Evolutionary conservation across 495 filamentous ascomycete species (phyloP).

Genomic region (Cladorrhinum samala): DNA sequence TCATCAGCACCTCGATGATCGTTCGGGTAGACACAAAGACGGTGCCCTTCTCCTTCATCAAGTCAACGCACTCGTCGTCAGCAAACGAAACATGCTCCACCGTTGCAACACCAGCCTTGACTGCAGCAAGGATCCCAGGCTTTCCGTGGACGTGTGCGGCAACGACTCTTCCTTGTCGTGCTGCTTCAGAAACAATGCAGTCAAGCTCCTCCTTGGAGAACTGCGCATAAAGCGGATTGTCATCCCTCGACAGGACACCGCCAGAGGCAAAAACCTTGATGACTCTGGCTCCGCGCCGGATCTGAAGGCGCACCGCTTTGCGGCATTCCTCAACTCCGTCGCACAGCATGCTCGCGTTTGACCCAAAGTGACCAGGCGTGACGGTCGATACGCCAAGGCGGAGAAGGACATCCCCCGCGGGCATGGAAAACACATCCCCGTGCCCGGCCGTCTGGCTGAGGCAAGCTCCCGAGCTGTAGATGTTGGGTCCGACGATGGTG

Average conservation of each 20-base stretch:
- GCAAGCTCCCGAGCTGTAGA: conserved; percentile 37
- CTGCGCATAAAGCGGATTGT: conserved; percentile 42
- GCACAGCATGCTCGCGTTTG: conserved; percentile 23
- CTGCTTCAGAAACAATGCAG: conserved; percentile 45
- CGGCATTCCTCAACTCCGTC: conserved; percentile 46
- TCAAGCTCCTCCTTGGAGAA: conserved; percentile 46
- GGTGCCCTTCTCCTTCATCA: conserved; percentile 41
- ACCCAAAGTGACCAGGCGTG: conserved; percentile 23
- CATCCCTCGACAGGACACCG: conserved; percentile 40
- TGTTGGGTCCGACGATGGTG: conserved; percentile 40
- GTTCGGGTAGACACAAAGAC: conserved; percentile 41
- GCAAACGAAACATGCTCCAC: conserved; percentile 43
- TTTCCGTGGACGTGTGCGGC: conserved; percentile 49
- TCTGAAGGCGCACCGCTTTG: conserved; percentile 40
- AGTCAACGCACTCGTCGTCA: conserved; percentile 42
- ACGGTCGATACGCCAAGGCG: conserved; percentile 19
- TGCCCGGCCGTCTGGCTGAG: conserved; percentile 47
- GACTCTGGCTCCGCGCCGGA: conserved; percentile 43
- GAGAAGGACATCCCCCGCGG: conserved; percentile 30
- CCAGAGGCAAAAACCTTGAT: conserved; percentile 49
- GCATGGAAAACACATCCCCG: conserved; percentile 37
- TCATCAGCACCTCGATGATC: conserved; percentile 33
- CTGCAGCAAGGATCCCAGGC: conserved; percentile 43
- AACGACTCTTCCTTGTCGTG: conserved; percentile 35
- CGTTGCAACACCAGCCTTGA: conserved; percentile 39